Base-by-base conservation (phyloP, 805 yeast species). In the Yarrowia hollandica region DNA sequence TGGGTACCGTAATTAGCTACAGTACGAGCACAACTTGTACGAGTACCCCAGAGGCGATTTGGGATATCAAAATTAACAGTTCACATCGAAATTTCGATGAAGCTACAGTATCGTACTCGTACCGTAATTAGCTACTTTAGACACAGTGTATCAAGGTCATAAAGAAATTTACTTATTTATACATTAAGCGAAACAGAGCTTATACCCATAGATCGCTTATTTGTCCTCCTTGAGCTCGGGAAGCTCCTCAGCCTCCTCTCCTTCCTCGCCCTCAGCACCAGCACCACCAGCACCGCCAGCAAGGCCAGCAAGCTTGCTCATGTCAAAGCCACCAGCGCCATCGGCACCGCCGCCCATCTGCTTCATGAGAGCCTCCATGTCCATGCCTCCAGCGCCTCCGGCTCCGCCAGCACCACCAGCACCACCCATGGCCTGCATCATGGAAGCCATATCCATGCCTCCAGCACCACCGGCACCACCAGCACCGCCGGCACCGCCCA, bases 321-420 rank as follows among this genome's bases (percentile, higher is more conserved):
- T 59, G 54, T 67, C 71, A 44, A 68, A 59, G 30, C 69, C 70
- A 23, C 69, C 70, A n/a, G 66, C 70, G 19, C 65, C 67, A 44
- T 62, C 66, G 41, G 62, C 46, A 16, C 68, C 68, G 22, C 67
- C 68, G 31, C 57, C 57, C 57, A 50, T 50, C 22, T 46, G 59
- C 59, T 54, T 37, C 48, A 39, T 39, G 44, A 60, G 46, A 33
- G 41, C 44, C 28, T 26, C 46, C 60, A 59, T 59, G 30, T 31
- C 60, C 61, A 64, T 25, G 21, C 65, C 65, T 22, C 54, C 63
- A 18, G 38, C 31, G 15, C 67, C 68, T 38, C 66, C 67, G 2
- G 62, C 54, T 31, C 63, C 64, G 58, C 64, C 59, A 15, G 67
- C 70, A 12, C 65, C 67, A 34, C 64, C 66, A 42, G 62, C 44